Percentiles rank a stretch among this genome's conserved stretches.
These are phyloP conservation scores for Brettanomyces nanus DNA, from an alignment of 805 yeast genomes.

Conservation along the genomic window DNA sequence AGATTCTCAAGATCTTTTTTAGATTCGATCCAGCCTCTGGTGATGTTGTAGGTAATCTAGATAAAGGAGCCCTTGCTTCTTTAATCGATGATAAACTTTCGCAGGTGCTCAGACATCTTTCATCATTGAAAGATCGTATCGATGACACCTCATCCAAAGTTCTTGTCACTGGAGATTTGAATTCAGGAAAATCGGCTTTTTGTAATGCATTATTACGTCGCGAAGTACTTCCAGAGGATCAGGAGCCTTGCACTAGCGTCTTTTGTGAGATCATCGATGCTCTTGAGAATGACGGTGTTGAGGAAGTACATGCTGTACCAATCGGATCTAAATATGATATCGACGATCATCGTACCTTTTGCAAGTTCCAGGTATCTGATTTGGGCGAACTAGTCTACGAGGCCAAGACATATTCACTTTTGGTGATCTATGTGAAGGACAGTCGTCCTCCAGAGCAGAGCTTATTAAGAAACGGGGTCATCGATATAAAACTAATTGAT, in stretches of 20 bases:
- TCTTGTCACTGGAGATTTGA: conserved; percentile 92
- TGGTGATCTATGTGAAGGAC: conserved; percentile 80
- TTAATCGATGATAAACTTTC: conserved; percentile 61
- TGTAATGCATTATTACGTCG: conserved; percentile 84
- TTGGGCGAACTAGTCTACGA: conserved; percentile 66
- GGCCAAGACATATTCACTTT: conserved; percentile 59
- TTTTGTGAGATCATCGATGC: conserved; percentile 93
- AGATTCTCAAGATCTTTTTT: conserved; percentile 54
- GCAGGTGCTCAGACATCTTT: conserved; percentile 59
- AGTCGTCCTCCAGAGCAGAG: conserved; percentile 58
- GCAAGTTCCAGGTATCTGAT: conserved; percentile 41
- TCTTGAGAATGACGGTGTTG: conserved; percentile 59
- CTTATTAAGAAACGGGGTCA: conserved; percentile 78
- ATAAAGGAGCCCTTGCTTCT: conserved; percentile 59
- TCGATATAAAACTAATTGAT: conserved; percentile 87
- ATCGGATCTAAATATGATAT: conserved; percentile 43
- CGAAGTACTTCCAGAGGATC: conserved; percentile 84
- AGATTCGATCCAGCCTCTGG: conserved; percentile 40
- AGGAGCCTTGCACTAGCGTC: conserved; percentile 94
- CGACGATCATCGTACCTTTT: conserved; percentile 59
- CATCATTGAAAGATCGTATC: conserved; percentile 69
- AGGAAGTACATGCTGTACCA: conserved; percentile 90
- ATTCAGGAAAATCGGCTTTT: conserved; percentile 93
- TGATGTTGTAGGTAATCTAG: conserved; percentile 47
- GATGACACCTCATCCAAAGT: conserved; percentile 91